Evolutionary conservation across 345 rosid species (phyloP).

Genomic region (Excoecaria cochinchinensis): DNA sequence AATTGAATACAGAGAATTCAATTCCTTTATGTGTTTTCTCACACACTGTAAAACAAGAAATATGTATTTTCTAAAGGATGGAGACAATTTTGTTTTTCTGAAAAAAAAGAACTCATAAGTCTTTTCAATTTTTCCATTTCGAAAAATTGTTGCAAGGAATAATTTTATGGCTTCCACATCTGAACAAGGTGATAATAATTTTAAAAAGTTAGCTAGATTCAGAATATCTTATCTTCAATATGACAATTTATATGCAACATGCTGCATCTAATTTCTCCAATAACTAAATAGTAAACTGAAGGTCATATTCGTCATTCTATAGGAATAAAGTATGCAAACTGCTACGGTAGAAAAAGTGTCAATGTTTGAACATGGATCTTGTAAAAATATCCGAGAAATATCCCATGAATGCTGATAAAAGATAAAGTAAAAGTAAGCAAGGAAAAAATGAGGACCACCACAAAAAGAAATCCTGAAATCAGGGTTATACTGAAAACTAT

Average conservation of each 20-base stretch:
- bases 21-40: no score
- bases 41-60: no score
- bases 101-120: no score
- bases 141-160: not conserved
- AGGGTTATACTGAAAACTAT: not conserved
- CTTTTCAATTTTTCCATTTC: not conserved
- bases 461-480: not conserved
- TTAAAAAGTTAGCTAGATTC: not conserved
- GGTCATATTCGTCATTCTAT: not conserved
- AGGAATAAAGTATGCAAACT: not conserved
- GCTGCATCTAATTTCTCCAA: not conserved
- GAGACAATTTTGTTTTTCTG: no score
- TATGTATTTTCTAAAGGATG: no score
- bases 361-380: not conserved
- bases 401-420: not conserved
- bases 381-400: not conserved
- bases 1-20: no score
- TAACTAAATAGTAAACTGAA: not conserved
- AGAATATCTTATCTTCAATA: not conserved
- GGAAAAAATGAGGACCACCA: not conserved
- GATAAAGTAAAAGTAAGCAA: not conserved
- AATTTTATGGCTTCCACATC: not conserved
- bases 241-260: not conserved
- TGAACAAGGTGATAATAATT: not conserved
- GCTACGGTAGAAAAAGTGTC: not conserved